A percentile compares a stretch with the other conserved stretches of the same genome.
Evolutionary conservation across 768 basidiomycete genomes (phyloP).

Genomic region (Kwoniella mangroviensis): DNA sequence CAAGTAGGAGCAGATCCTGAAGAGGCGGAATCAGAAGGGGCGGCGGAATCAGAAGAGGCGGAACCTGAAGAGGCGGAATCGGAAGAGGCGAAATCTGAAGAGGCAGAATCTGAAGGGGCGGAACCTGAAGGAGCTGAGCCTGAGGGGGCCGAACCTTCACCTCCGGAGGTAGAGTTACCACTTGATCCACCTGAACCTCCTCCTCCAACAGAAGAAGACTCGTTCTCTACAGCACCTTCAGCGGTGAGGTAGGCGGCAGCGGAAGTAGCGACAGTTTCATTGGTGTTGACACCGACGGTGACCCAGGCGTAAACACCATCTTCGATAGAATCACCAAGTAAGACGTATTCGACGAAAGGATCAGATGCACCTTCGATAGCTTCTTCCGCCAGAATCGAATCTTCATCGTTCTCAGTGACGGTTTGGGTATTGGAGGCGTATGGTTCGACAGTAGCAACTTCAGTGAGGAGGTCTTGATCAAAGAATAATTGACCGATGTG

Average conservation of each 20-base stretch:
- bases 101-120: no score
- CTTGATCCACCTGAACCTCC: neutral
- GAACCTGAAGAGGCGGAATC: no score
- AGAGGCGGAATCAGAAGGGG: no score
- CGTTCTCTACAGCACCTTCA: neutral
- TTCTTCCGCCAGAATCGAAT: constrained; percentile 2
- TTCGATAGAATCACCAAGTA: constrained; percentile 1
- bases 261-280: neutral
- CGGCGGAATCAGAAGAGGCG: no score
- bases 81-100: no score
- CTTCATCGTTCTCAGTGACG: neutral
- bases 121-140: neutral
- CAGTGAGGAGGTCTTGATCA: constrained; percentile 4
- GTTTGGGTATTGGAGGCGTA: neutral
- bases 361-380: constrained; percentile 9
- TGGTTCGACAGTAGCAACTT: neutral
- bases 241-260: neutral
- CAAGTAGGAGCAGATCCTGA: no score
- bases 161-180: neutral
- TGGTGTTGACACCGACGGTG: neutral
- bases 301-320: constrained; percentile 14
- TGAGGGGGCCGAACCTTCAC: neutral
- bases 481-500: constrained; percentile 16
- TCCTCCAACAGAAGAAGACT: neutral
- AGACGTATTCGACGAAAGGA: constrained; percentile 3